phyloP scores from a whole-genome alignment of 176 grass and related monocot genomes.

The Elymus sibiricus region DNA sequence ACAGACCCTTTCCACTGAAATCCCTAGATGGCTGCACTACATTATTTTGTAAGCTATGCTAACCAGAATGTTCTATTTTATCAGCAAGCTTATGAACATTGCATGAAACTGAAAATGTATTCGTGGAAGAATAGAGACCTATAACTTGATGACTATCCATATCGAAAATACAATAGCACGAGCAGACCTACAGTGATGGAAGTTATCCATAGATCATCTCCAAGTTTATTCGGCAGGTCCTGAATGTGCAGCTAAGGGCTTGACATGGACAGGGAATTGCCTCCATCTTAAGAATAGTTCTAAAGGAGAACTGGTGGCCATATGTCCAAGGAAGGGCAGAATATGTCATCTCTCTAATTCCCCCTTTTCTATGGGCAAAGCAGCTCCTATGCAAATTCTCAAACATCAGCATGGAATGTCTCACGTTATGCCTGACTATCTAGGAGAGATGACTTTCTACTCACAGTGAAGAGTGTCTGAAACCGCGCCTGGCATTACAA shows the following conservation, averaged over 20 bases:
- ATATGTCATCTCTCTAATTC: background rate
- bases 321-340: background rate
- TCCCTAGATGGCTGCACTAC: background rate
- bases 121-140: background rate
- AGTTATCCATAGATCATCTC: background rate
- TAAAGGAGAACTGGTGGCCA: background rate
- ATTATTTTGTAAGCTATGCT: constrained; percentile 4
- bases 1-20: background rate
- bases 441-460: background rate
- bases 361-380: background rate
- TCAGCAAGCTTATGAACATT: background rate
- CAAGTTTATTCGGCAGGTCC: background rate
- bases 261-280: background rate
- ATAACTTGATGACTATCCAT: background rate
- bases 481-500: background rate
- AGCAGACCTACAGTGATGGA: background rate
- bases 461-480: background rate
- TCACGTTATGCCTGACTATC: background rate
- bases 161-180: background rate
- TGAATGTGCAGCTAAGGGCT: background rate
- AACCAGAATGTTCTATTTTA: background rate
- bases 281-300: background rate
- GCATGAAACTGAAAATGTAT: background rate
- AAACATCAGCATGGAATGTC: background rate
- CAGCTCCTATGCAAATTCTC: background rate